Percentiles rank a stretch among this genome's conserved stretches.
phyloP scores from a whole-genome alignment of 148 eudicot genomes.

The Bassia scoparia region DNA sequence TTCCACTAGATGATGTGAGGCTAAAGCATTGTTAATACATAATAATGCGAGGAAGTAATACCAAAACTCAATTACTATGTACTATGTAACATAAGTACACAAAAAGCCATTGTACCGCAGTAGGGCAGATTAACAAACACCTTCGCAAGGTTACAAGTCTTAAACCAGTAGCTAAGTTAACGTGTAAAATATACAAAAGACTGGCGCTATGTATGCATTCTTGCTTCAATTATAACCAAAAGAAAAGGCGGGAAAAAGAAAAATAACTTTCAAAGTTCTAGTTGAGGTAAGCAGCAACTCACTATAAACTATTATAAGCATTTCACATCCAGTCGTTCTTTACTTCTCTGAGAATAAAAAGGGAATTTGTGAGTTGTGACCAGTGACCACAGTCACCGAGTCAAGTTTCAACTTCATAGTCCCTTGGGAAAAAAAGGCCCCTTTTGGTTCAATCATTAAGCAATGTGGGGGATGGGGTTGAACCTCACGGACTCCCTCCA shows the following conservation, averaged over 20 bases:
- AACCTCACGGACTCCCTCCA: constrained; percentile 78
- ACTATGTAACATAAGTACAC: neutral
- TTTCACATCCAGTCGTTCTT: neutral
- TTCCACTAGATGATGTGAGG: constrained; percentile 31
- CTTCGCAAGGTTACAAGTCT: neutral
- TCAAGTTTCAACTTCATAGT: neutral
- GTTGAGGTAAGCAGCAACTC: neutral
- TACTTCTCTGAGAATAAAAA: neutral
- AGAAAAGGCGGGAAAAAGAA: too few relatives aligned
- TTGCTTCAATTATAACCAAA: neutral
- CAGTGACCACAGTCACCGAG: neutral
- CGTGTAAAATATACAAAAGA: neutral
- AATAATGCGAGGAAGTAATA: neutral
- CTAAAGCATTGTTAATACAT: neutral
- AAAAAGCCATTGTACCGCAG: neutral
- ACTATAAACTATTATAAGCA: neutral
- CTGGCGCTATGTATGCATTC: neutral
- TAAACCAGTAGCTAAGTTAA: neutral
- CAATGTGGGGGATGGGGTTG: constrained; percentile 57
- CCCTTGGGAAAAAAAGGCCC: neutral
- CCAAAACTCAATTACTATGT: neutral
- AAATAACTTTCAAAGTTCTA: neutral
- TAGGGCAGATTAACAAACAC: neutral
- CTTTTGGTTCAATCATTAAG: constrained; percentile 18
- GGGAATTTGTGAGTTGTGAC: too few relatives aligned